Percentiles rank a stretch among this genome's conserved stretches.
Conservation (phyloP, 192 early-diverging fungal species). For the Umbelopsis sp. region DNA sequence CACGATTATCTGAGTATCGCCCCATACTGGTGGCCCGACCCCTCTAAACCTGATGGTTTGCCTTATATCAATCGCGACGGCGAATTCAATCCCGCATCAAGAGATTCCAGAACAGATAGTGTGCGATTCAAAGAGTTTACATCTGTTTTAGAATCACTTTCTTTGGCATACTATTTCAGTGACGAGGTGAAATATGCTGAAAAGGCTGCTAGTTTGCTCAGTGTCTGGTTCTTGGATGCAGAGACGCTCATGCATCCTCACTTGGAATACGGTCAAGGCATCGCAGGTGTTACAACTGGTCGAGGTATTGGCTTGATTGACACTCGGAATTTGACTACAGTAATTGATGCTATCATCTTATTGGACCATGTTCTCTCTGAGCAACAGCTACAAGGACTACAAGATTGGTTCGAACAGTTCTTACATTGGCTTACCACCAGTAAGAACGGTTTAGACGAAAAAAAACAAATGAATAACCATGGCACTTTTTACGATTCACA, state of each 20-base stretch:
- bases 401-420: not conserved
- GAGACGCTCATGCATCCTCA: constrained; percentile 16
- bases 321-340: not conserved
- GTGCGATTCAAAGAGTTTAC: constrained; percentile 1
- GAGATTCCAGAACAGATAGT: constrained; percentile 1
- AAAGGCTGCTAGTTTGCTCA: constrained; percentile 6
- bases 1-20: constrained; percentile 19
- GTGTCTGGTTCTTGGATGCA: constrained; percentile 9
- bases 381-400: not conserved
- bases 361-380: not conserved
- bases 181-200: constrained; percentile 17
- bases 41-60: not conserved
- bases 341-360: not conserved
- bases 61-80: constrained; percentile 16
- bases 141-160: not conserved
- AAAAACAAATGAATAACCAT: constrained; percentile 14
- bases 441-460: not conserved
- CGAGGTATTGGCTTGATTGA: constrained; percentile 12
- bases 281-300: constrained; percentile 2
- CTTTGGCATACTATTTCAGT: constrained; percentile 18
- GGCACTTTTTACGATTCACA: constrained; percentile 24
- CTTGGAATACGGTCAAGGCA: constrained; percentile 14
- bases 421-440: not conserved
- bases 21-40: constrained; percentile 25
- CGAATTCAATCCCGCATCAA: constrained; percentile 16